Base-by-base conservation (phyloP, 1,284 basidiomycete genomes). In the Pyrrhoderma noxium region DNA sequence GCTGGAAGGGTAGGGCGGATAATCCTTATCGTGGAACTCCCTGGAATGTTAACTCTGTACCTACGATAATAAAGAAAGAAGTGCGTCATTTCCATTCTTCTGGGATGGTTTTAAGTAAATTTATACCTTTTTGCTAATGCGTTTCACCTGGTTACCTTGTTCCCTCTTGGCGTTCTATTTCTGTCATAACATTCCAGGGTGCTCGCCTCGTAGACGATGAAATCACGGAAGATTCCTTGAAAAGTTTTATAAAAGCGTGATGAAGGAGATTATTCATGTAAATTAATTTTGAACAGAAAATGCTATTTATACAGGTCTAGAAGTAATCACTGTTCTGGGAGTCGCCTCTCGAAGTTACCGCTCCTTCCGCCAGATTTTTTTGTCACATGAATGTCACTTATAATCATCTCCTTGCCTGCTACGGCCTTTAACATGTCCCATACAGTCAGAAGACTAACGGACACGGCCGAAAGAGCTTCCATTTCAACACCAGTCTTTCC, bases 341-440 rank as follows among this genome's bases (percentile, higher is more conserved):
- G 7, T n/a, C 14, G 31, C 34, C 49, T 55, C 39, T 57, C 58
- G 57, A 85, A 86, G 60, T 82, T 80, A 2, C 86, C 88, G 59
- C 80, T 85, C 65, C 74, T 76, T 9, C 91, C 90, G 16, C 89
- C 90, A 19, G 72, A 69, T 64, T 93, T 93, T 23, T 67, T 65
- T 2, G 72, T 70, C 2, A 93, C 87, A 57, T 73, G 65, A 45
- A 93, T 76, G 22, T 80, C 78, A 27, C 74, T 68, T 50, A 89
- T 88, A 51, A 76, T 70, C 90, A 93, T 94, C 51, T 89, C 84
- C 62, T 77, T 77, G 16, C 90, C 91, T 2, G 85, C 88, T 1
- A 93, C 83, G 4, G 88, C 87, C 67, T 94, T 93, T 40, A 91
- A 73, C 90, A 93, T 93, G 63, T 93, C 92, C 91, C 90, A 93